phyloP scores from a whole-genome alignment of 2,329 filamentous ascomycete species.

The Mariannaea elegans region DNA sequence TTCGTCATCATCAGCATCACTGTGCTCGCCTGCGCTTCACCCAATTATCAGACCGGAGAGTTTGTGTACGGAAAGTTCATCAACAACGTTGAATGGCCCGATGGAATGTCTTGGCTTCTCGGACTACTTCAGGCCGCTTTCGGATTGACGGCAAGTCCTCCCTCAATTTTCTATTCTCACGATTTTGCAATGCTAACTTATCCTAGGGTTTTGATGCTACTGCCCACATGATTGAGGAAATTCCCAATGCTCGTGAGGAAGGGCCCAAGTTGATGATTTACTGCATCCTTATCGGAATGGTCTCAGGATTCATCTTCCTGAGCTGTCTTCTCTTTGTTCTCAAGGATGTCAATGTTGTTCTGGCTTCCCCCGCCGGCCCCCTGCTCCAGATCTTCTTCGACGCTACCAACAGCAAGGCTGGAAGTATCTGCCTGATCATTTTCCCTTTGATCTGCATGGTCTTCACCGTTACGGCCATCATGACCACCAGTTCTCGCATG shows the following conservation, averaged over 20 bases:
- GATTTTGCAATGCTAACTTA: not conserved
- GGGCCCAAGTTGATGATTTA: constrained; percentile 74
- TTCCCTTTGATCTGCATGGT: constrained; percentile 72
- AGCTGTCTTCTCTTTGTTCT: constrained; percentile 71
- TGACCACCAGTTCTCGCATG: constrained; percentile 74
- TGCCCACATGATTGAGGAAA: constrained; percentile 66
- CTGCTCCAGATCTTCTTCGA: constrained; percentile 71
- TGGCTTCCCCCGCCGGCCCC: constrained; percentile 64
- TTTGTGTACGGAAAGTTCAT: constrained; percentile 76
- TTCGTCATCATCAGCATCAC: constrained; percentile 77
- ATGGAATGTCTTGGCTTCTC: constrained; percentile 69
- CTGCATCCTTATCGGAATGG: constrained; percentile 69
- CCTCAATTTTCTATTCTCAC: no score
- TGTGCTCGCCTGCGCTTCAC: constrained; percentile 70
- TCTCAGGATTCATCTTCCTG: constrained; percentile 69
- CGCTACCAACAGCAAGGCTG: constrained; percentile 69
- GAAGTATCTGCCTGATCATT: constrained; percentile 71
- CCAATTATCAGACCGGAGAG: constrained; percentile 68
- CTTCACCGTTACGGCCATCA: constrained; percentile 70
- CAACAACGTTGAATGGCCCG: constrained; percentile 75
- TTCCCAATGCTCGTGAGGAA: constrained; percentile 64
- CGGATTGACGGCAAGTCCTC: constrained; percentile 49
- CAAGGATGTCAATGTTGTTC: constrained; percentile 65
- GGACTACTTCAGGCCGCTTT: constrained; percentile 63
- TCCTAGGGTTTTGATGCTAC: constrained; percentile 41